Conservation (phyloP, 768 basidiomycete species). For the Asterophora lycoperdoides region DNA sequence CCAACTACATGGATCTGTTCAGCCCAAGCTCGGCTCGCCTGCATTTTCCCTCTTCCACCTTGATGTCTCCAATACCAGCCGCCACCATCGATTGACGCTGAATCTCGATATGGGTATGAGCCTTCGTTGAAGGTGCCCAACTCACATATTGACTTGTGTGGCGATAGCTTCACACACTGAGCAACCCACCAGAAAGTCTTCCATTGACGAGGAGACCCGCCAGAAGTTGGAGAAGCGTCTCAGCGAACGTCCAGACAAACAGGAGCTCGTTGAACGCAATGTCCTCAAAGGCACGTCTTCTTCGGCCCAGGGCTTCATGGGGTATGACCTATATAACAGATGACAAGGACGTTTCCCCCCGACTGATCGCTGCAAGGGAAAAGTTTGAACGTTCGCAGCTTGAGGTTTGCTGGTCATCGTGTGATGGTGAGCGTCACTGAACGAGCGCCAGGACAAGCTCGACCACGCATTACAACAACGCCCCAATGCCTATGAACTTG, state of each 20-base stretch:
- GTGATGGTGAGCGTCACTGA: neutral
- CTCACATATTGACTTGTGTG: neutral
- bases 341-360: constrained; percentile 55
- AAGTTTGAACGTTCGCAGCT: constrained; percentile 59
- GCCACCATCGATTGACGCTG: neutral
- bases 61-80: too few species aligned
- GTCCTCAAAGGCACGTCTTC: constrained; percentile 55
- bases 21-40: too few species aligned
- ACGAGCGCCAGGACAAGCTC: constrained; percentile 49
- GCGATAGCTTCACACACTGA: neutral
- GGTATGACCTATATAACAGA: constrained; percentile 46
- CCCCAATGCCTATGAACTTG: constrained; percentile 57
- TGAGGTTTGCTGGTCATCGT: constrained; percentile 35
- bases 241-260: constrained; percentile 50
- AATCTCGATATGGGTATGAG: constrained; percentile 7
- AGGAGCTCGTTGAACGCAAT: constrained; percentile 61
- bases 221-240: constrained; percentile 52
- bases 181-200: constrained; percentile 10
- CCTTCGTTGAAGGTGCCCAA: neutral
- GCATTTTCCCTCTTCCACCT: neutral
- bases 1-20: constrained; percentile 1
- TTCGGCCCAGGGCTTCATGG: too few species aligned
- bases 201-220: constrained; percentile 23
- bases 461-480: constrained; percentile 55
- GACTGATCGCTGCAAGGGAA: constrained; percentile 55